These are phyloP conservation scores for Cryptomeria japonica DNA, from an alignment of 75 land plant species.

Conservation along the genomic window DNA sequence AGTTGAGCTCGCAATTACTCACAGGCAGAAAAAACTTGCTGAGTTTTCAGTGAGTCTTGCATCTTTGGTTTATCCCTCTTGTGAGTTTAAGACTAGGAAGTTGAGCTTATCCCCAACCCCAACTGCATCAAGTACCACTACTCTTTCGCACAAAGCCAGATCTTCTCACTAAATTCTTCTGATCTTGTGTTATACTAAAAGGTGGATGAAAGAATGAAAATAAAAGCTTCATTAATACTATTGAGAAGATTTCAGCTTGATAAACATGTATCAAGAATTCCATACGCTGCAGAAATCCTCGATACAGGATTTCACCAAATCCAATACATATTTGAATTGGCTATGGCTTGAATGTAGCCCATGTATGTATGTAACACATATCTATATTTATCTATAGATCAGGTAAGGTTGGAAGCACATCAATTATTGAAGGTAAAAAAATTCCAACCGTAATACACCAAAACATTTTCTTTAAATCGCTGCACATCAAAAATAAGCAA, in stretches of 20 bases:
- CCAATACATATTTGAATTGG: background rate
- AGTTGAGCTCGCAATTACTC: too few species aligned
- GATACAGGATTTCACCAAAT: background rate
- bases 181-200: background rate
- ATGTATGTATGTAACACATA: background rate
- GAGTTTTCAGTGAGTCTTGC: too few species aligned
- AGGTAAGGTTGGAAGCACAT: background rate
- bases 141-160: background rate
- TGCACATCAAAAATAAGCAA: background rate
- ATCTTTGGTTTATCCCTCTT: too few species aligned
- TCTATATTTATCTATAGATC: background rate
- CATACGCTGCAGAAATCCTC: background rate
- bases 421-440: background rate
- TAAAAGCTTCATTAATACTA: too few species aligned
- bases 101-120: too few species aligned
- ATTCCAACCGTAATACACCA: background rate
- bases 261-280: background rate
- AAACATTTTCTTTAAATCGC: too few species aligned
- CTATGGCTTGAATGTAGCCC: background rate
- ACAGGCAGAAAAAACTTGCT: too few species aligned
- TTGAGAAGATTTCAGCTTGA: background rate
- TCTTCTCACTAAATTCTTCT: background rate
- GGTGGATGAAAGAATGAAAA: background rate
- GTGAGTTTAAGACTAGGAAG: too few species aligned
- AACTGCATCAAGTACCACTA: background rate